phyloP scores from a whole-genome alignment of 176 grass and related monocot genomes.

The Ampelocalamus luodianensis region DNA sequence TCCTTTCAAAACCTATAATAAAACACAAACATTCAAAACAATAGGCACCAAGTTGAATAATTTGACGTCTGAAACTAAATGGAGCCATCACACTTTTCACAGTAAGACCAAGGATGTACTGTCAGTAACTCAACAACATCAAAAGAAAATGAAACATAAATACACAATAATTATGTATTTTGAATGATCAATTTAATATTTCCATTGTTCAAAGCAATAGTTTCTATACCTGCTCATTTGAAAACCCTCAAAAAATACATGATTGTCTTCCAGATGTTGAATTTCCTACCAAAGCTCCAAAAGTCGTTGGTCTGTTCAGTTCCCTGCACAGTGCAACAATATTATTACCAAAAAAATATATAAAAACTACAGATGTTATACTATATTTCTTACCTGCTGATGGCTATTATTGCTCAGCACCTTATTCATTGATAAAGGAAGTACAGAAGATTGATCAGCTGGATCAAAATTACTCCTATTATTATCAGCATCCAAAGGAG shows the following conservation, averaged over 20 bases:
- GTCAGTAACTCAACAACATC: conserved; percentile 22
- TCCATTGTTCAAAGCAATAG: too few relatives aligned
- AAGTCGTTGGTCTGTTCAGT: conserved; percentile 52
- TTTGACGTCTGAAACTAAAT: too few relatives aligned
- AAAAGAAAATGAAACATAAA: conserved; percentile 30
- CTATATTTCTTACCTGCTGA: conserved; percentile 40
- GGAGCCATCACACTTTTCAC: not conserved
- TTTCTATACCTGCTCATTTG: too few relatives aligned
- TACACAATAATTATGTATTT: conserved; percentile 24
- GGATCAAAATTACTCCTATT: conserved; percentile 32
- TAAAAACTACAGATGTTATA: conserved; percentile 18
- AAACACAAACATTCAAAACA: not conserved
- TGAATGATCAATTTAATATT: too few relatives aligned
- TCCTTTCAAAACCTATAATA: not conserved
- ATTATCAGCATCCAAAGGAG: conserved; percentile 46
- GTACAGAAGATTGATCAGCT: conserved; percentile 16
- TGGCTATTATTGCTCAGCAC: conserved; percentile 48
- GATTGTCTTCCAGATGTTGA: too few relatives aligned
- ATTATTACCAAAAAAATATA: not conserved
- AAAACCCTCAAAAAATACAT: too few relatives aligned
- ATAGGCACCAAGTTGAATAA: conserved; percentile 19
- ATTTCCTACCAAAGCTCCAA: too few relatives aligned
- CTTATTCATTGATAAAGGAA: too few relatives aligned
- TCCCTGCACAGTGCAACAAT: conserved; percentile 29
- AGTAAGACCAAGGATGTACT: too few relatives aligned